A percentile compares a stretch with the other conserved stretches of the same genome.
These are phyloP conservation scores for Hanseniaspora mollemarum DNA, from an alignment of 805 yeast genomes.

Conservation along the genomic window DNA sequence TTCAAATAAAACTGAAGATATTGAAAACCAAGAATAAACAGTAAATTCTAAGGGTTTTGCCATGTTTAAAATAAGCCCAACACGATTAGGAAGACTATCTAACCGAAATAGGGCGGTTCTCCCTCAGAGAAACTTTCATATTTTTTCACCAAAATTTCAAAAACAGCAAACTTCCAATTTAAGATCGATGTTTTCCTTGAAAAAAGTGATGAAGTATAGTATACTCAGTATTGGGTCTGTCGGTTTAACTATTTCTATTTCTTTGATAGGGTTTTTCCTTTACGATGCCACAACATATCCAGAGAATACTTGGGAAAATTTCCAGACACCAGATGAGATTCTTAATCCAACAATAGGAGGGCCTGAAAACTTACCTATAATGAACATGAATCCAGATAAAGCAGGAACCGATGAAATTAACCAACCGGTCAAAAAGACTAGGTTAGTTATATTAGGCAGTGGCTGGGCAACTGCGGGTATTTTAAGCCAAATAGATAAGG, in stretches of 20 bases:
- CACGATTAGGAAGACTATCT: too few relatives aligned
- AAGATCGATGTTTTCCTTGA: slow-evolving; percentile 27
- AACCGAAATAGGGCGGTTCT: too few relatives aligned
- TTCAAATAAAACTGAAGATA: too few relatives aligned
- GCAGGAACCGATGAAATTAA: slow-evolving; percentile 24
- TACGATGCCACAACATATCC: slow-evolving; percentile 59
- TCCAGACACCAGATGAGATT: slow-evolving; percentile 43
- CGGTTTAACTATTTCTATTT: slow-evolving; percentile 33
- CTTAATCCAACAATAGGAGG: slow-evolving; percentile 51
- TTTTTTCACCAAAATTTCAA: neutral
- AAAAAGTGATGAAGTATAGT: slow-evolving; percentile 24
- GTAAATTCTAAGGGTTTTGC: too few relatives aligned
- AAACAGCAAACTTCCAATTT: slow-evolving; percentile 23
- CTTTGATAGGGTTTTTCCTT: slow-evolving; percentile 43
- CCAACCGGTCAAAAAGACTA: slow-evolving; percentile 37
- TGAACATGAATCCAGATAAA: slow-evolving; percentile 45
- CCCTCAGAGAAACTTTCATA: neutral
- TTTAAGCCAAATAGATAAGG: slow-evolving; percentile 40
- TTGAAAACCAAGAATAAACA: too few relatives aligned
- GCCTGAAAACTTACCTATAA: slow-evolving; percentile 57
- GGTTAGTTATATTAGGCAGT: slow-evolving; percentile 50
- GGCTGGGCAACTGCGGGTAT: slow-evolving; percentile 65
- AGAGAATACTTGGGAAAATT: slow-evolving; percentile 34
- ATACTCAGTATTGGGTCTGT: slow-evolving; percentile 35
- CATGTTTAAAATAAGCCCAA: too few relatives aligned